Evolutionary conservation across 2,329 filamentous ascomycete genomes (phyloP), one percentile per base, ranked within the genome.

Genomic region (Torrubiellomyces zombiae): DNA sequence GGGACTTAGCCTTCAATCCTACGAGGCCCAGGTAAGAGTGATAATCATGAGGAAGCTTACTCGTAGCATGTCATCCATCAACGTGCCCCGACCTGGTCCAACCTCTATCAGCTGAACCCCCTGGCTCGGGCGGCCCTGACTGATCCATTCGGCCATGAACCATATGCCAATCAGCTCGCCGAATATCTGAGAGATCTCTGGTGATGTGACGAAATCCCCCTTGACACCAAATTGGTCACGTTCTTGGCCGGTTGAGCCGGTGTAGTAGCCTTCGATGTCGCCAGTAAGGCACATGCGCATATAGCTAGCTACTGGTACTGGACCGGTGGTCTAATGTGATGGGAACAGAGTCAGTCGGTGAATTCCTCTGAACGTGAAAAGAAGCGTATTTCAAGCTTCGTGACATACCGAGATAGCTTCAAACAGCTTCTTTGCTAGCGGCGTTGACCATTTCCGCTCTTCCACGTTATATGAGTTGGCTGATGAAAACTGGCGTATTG

Each of bases 231-330:
- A 98, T 34, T 86, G 85, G 44, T 94, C 85, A 23, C 74, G 67
- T 12, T 66, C 73, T 31, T 69, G 54, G 7, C 64, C 63, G 21
- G 75, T 63, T 14, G 72, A 68, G 5, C 75, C 69, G 1, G 83
- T 95, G 53, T 98, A 98, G 56, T 98, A 98, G 27, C 89, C 89
- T 30, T 82, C 83, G 19, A 82, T 56, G 32, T 89, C 80, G 8
- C 80, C 79, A 1, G 89, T 98, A 34, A 98, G 68, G 48, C 86
- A 94, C 75, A 95, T 92, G 46, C 89, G 85, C 89, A 98, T 98
- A 50, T 85, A 98, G 26, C 82, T 76, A 5, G 89, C 85, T 32
- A 98, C 67, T 1, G 89, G 81, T 15, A 95, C 73, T 4, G 89
- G 86, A 0, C 89, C 89, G 8, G 89, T 95, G 20, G 76, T 53